phyloP scores from a whole-genome alignment of 805 yeast species.

The Monosporozyma unispora region DNA sequence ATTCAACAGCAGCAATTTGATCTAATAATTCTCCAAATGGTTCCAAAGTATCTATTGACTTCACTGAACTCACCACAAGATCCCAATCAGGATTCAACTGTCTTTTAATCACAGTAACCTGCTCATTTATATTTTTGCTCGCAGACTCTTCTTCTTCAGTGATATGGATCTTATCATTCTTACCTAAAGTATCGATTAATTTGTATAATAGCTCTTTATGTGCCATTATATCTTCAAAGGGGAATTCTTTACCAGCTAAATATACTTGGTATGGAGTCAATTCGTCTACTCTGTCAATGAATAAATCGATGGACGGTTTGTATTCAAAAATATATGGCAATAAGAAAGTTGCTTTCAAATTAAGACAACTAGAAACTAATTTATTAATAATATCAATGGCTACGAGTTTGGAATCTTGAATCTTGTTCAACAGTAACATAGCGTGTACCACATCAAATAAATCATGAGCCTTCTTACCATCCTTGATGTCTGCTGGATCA shows the following conservation, averaged over 20 bases:
- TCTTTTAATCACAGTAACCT: slow-evolving; percentile 3
- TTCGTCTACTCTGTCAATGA: slow-evolving; percentile 8
- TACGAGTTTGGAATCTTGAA: slow-evolving; percentile 9
- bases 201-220: slow-evolving; percentile 8
- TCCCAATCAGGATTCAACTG: background rate
- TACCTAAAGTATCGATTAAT: slow-evolving; percentile 13
- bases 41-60: slow-evolving; percentile 1
- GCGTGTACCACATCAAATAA: slow-evolving; percentile 18
- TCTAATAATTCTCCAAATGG: slow-evolving; percentile 11
- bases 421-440: slow-evolving; percentile 16
- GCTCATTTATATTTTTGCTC: slow-evolving; percentile 1
- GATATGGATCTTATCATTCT: slow-evolving; percentile 1
- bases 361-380: slow-evolving; percentile 12
- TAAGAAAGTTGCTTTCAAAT: slow-evolving; percentile 8
- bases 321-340: slow-evolving; percentile 10
- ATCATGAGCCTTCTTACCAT: slow-evolving; percentile 20
- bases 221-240: slow-evolving; percentile 6
- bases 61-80: background rate
- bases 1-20: slow-evolving; percentile 30
- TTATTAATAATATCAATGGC: slow-evolving; percentile 8
- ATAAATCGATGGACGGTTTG: slow-evolving; percentile 6
- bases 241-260: slow-evolving; percentile 8
- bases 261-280: slow-evolving; percentile 15
- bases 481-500: slow-evolving; percentile 31
- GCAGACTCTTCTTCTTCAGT: slow-evolving; percentile 14